Conservation (phyloP, 306 rosid genomes). For the Cucumis melo region DNA sequence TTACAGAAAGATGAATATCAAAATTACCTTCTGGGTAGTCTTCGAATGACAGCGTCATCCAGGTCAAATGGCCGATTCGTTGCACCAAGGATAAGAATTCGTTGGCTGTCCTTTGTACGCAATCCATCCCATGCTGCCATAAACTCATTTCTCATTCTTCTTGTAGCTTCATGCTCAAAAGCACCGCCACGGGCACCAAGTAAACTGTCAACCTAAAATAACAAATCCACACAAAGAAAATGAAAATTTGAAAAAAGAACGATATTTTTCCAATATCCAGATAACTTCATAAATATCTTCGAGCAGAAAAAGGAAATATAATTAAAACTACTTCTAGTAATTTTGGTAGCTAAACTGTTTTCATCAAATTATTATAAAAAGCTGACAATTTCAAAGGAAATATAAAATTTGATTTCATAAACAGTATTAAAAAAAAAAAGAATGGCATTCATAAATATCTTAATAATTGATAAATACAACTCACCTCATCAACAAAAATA, state of each 20-base stretch:
- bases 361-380: neutral
- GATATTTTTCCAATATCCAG: neutral
- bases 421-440: neutral
- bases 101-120: conserved; percentile 85
- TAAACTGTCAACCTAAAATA: conserved; percentile 78
- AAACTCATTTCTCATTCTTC: conserved; percentile 98
- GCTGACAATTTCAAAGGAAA: neutral
- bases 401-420: neutral
- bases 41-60: conserved; percentile 96
- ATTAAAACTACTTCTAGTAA: neutral
- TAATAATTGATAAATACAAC: neutral
- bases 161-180: conserved; percentile 94
- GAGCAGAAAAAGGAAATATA: neutral
- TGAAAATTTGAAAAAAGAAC: neutral
- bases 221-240: neutral
- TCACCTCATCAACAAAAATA: conserved; percentile 91
- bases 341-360: neutral
- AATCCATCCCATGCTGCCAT: conserved; percentile 99
- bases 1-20: neutral
- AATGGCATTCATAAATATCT: neutral
- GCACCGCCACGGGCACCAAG: conserved; percentile 99
- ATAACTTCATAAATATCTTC: neutral
- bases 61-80: conserved; percentile 97
- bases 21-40: conserved; percentile 86
- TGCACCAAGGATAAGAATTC: conserved; percentile 92